Conservation (phyloP, 2,329 filamentous ascomycete genomes). For the Aspergillus floridensis region DNA sequence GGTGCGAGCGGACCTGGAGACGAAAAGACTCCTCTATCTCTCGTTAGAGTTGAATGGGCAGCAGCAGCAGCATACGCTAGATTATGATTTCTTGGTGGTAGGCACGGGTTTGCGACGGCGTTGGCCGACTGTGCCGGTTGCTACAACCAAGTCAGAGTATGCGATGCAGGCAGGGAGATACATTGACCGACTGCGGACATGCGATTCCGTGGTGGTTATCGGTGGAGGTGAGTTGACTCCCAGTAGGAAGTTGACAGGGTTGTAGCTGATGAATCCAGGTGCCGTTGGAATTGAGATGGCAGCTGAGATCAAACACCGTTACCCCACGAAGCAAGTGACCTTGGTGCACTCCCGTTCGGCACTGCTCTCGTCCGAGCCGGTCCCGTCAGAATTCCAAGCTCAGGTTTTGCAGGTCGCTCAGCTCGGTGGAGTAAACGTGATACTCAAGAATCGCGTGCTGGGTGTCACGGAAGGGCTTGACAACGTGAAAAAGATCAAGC, state of each 20-base stretch:
- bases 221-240: constrained; percentile 55
- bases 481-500: constrained; percentile 46
- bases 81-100: constrained; percentile 64
- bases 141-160: constrained; percentile 60
- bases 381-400: constrained; percentile 66
- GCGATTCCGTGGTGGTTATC: constrained; percentile 52
- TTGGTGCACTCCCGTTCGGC: constrained; percentile 68
- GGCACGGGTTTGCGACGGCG: constrained; percentile 65
- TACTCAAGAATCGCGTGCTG: constrained; percentile 54
- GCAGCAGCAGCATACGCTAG: neutral
- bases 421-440: neutral
- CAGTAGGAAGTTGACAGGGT: neutral
- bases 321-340: constrained; percentile 61
- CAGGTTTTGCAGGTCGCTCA: constrained; percentile 56
- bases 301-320: constrained; percentile 66
- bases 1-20: neutral
- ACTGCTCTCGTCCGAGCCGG: constrained; percentile 67
- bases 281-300: constrained; percentile 79
- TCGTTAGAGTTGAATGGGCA: neutral
- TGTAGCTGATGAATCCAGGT: constrained; percentile 46
- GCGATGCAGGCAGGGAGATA: neutral
- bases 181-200: neutral
- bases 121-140: constrained; percentile 70
- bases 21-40: neutral
- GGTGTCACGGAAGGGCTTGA: neutral